Evolutionary conservation across 2,329 filamentous ascomycete species (phyloP), one percentile per base, ranked within the genome.

Genomic region (Alternaria gansuensis): DNA sequence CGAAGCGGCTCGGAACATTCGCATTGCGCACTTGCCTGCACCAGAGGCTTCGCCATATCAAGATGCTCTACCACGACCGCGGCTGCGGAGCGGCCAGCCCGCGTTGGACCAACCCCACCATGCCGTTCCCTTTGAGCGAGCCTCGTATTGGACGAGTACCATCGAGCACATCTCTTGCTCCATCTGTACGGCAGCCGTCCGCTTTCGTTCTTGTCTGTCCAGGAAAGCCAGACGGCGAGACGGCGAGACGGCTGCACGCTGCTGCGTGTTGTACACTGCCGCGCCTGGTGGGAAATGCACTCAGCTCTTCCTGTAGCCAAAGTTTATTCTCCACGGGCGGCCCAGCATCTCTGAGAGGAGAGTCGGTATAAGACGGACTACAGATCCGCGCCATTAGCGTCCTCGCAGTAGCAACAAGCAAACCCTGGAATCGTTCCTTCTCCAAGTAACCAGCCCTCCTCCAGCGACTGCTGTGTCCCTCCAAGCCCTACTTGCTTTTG

Each of bases 11-110:
- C 67, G 65, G 67, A 71, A 57, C 48, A 56, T 69, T 66, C 64
- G 52, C 65, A 64, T 66, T 62, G 64, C 65, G 59, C 58, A 45
- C 55, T 59, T 46, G 50, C 62, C 60, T 68, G 64, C 59, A 62
- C 67, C 61, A 39, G 65, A 69, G 78, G 76, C 76, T 78, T 69
- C 70, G 69, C 70, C 72, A 73, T 73, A 69, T 72, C 63, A 64
- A 68, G 63, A 72, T 77, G 76, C 75, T 77, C 75, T 77, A 78
- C 77, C 78, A 78, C 77, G 73, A 64, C 73, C 77, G 77, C 75
- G 78, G 77, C 75, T 76, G 74, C 78, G 77, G 78, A 74, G 72
- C 68, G 73, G 65, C 65, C 76, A 75, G 76, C 74, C 77, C 71
- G 73, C 70, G 77, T 77, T 69, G 73, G 74, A 75, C 69, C 72